phyloP scores from a whole-genome alignment of 345 rosid species.

The Salix koriyanagi region DNA sequence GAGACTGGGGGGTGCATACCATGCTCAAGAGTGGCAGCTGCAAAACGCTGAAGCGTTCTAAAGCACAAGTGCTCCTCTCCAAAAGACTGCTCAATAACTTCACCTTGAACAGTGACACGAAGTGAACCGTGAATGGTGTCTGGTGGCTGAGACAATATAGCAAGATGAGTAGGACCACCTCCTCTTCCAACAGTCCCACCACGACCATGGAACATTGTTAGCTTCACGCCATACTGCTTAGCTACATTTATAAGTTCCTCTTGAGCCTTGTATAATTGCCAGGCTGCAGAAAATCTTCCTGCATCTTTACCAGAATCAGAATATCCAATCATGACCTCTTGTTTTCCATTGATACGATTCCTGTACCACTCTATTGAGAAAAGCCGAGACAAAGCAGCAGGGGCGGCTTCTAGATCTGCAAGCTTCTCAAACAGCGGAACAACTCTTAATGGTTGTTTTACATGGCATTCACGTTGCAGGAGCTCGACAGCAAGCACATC shows the following conservation, averaged over 20 bases:
- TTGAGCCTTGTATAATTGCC: constrained; percentile 97
- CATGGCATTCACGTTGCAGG: constrained; percentile 89
- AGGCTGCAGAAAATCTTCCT: constrained; percentile 92
- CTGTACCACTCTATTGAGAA: constrained; percentile 94
- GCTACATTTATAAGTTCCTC: constrained; percentile 93
- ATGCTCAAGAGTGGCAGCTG: constrained; percentile 96
- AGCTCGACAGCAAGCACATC: constrained; percentile 59
- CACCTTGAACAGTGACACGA: constrained; percentile 94
- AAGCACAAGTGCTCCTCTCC: constrained; percentile 94
- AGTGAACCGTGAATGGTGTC: constrained; percentile 93
- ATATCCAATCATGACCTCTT: constrained; percentile 99
- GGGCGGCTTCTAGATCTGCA: constrained; percentile 96
- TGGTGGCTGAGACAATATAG: constrained; percentile 99
- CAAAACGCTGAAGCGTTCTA: constrained; percentile 91
- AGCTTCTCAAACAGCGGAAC: constrained; percentile 98
- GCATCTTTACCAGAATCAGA: constrained; percentile 99
- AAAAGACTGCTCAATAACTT: constrained; percentile 92
- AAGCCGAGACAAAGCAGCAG: constrained; percentile 86
- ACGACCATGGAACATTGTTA: constrained; percentile 99
- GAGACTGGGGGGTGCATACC: constrained; percentile 91
- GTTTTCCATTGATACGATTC: constrained; percentile 82
- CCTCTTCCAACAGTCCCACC: constrained; percentile 99
- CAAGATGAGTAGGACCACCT: constrained; percentile 99
- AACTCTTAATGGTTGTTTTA: constrained; percentile 84
- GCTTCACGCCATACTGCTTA: constrained; percentile 76